phyloP scores from a whole-genome alignment of 768 basidiomycete species.

The Kwoniella botswanensis region DNA sequence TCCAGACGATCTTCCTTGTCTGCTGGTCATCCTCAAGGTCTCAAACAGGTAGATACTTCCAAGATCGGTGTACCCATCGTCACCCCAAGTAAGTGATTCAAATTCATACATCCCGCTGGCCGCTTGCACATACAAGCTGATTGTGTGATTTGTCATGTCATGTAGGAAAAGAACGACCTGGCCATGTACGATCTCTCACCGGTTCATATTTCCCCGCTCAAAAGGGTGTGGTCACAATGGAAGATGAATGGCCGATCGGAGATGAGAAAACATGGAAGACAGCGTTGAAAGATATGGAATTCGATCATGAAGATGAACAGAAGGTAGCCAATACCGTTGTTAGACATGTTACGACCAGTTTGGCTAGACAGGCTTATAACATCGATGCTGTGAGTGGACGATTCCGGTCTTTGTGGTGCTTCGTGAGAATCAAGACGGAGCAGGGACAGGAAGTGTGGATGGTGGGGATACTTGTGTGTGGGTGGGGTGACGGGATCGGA shows the following conservation, averaged over 20 bases:
- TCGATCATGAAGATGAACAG: conserved; percentile 47
- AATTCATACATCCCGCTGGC: neutral
- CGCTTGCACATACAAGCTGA: neutral
- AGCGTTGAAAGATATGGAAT: conserved; percentile 51
- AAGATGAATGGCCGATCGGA: conserved; percentile 58
- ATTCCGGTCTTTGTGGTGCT: neutral
- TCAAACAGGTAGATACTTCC: conserved; percentile 35
- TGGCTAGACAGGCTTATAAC: conserved; percentile 90
- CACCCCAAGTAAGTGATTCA: conserved; percentile 36
- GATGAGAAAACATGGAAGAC: conserved; percentile 58
- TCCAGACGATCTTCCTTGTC: conserved; percentile 51
- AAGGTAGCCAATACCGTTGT: conserved; percentile 52
- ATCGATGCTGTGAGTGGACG: conserved; percentile 63
- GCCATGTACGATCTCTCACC: conserved; percentile 48
- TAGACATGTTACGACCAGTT: conserved; percentile 64
- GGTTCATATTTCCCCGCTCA: conserved; percentile 57
- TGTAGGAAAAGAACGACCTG: conserved; percentile 45
- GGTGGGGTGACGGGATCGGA: neutral
- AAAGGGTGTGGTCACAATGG: conserved; percentile 29
- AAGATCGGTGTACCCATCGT: conserved; percentile 50
- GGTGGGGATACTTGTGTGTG: neutral
- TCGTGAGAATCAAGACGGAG: neutral
- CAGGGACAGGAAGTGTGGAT: neutral
- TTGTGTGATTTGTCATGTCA: neutral
- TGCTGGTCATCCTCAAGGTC: conserved; percentile 26